Evolutionary conservation across 306 rosid species (phyloP), one percentile per base, ranked within the genome.

Genomic region (Cicer judaicum): DNA sequence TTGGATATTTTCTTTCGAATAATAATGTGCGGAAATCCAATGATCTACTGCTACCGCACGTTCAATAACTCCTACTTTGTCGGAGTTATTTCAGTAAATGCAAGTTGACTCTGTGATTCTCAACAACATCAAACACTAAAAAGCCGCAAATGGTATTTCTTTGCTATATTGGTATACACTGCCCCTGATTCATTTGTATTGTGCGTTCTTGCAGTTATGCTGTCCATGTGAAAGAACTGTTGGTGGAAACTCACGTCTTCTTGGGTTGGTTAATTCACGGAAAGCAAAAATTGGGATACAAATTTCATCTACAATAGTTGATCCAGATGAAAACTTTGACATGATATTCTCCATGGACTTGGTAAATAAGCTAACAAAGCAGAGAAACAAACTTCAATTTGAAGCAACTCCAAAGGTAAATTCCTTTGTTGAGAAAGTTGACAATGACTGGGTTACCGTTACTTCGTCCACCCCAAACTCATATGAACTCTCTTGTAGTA

Each of bases 371-470:
- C 63, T 94, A 87, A 80, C 64, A 6, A 83, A 86, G 72, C 87
- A 88, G 80, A 84, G 67, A 8, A 76, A 81, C 70, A 85, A 88
- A 74, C 86, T 87, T 81, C 88, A 84, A 72, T 85, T 94, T 83
- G 73, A 74, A 72, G 90, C 85, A 8, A 76, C 43, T 24, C 88
- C 87, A 38, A 88, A 81, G 86, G 83, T 87, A 78, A 84, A 81
- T 85, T 72, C 86, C 10, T 81, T 73, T 68, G 89, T 90, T 44
- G 91, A 91, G 79, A 67, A 80, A 80, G 87, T 82, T 57, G 96
- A 81, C 38, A 87, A 94, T 69, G 95, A 94, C 18, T 94, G 95
- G 98, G 79, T 91, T 66, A 87, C 91, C 36, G 86, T 91, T 47
- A 78, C 81, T 36, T 85, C 97, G 15, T 70, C 91, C 77, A 73